Conservation (phyloP, 148 eudicot genomes). For the Gaultheria prostrata region DNA sequence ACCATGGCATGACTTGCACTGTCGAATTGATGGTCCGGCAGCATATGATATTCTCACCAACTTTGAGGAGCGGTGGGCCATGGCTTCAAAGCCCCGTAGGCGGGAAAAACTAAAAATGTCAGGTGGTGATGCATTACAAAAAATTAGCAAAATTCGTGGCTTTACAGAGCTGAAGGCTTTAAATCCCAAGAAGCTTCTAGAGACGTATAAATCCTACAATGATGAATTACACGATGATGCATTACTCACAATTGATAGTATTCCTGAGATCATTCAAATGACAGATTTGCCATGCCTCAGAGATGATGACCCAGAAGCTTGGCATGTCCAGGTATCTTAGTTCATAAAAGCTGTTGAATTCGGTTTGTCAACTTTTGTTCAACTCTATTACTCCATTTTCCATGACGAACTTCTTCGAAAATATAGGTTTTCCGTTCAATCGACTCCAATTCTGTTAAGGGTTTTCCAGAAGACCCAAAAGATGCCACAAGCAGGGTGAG, state of each 20-base stretch:
- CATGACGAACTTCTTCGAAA: slow-evolving; percentile 3
- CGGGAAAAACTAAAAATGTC: slow-evolving; percentile 51
- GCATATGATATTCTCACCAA: slow-evolving; percentile 90
- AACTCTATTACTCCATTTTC: background rate
- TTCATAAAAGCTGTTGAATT: background rate
- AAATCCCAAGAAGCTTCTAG: slow-evolving; percentile 44
- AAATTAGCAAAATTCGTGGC: slow-evolving; percentile 57
- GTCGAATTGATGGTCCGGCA: slow-evolving; percentile 87
- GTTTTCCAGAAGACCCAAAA: slow-evolving; percentile 85
- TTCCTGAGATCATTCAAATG: slow-evolving; percentile 57
- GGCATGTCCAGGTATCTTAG: slow-evolving; percentile 81
- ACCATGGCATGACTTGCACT: slow-evolving; percentile 98
- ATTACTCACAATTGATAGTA: slow-evolving; percentile 63
- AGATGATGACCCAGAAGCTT: slow-evolving; percentile 59
- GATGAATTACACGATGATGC: slow-evolving; percentile 86
- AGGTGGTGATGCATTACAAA: slow-evolving; percentile 66
- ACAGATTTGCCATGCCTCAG: slow-evolving; percentile 36
- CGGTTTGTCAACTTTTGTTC: background rate
- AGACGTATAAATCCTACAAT: slow-evolving; percentile 47
- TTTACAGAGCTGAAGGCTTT: slow-evolving; percentile 34
- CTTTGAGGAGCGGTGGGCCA: slow-evolving; percentile 85
- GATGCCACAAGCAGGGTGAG: slow-evolving; percentile 54
- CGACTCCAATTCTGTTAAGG: slow-evolving; percentile 79
- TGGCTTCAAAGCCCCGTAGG: slow-evolving; percentile 68
- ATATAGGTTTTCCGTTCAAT: slow-evolving; percentile 85